Conservation (phyloP, 140 eudicot species). For the Anethum foeniculum region DNA sequence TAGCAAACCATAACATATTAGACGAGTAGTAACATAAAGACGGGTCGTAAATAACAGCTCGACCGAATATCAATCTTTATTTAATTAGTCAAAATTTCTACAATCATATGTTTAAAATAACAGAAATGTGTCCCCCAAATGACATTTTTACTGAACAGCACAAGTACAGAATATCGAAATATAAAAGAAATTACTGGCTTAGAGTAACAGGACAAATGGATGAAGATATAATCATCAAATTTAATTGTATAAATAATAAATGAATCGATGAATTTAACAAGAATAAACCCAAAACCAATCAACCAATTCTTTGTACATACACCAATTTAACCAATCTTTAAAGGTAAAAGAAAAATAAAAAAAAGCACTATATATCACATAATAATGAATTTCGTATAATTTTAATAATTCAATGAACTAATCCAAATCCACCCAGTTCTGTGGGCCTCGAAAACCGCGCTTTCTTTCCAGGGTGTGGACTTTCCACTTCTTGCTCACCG, state of each 20-base stretch:
- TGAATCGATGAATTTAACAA: neutral
- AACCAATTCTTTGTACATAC: slow-evolving; percentile 1
- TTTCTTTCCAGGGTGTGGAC: slow-evolving; percentile 17
- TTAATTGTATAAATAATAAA: neutral
- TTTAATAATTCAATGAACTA: neutral
- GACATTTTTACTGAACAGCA: no score
- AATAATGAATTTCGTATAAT: neutral
- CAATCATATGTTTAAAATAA: no score
- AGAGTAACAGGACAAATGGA: neutral
- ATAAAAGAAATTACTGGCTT: neutral
- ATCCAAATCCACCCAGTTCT: neutral
- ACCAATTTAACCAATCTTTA: neutral
- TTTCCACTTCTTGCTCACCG: slow-evolving; percentile 19
- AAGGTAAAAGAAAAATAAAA: neutral
- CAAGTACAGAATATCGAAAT: no score
- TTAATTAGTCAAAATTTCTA: no score
- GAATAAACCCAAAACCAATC: neutral
- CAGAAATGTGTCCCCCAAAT: no score
- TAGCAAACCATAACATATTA: no score
- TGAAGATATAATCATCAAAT: neutral
- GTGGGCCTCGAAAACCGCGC: slow-evolving; percentile 5
- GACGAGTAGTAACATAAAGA: no score
- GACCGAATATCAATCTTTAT: no score
- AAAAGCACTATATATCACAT: neutral
- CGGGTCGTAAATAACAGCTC: no score